Evolutionary conservation across 192 early-diverging fungal species (phyloP), one percentile per base, ranked within the genome.

Genomic region (Phycomyces blakesleeanus): DNA sequence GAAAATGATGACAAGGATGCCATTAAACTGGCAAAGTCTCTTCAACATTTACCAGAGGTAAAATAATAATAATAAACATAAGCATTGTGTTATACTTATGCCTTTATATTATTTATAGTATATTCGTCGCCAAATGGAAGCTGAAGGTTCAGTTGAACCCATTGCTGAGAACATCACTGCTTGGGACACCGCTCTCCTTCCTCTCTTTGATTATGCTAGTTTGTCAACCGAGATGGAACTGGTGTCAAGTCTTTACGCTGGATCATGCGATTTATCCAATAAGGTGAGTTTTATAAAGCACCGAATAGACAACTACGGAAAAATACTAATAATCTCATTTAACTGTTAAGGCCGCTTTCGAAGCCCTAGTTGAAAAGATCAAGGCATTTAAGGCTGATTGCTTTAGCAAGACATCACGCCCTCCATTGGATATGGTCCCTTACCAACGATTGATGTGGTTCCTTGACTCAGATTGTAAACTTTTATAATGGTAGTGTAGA

Each of bases 401-500:
- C 12, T 60, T 84, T 38, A 71, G 81, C 20, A 69, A 80, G 6
- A 77, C 83, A 0, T 81, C 83, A 0, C 78, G 83, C 27, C 57
- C 74, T 29, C 77, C 89, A 8, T 58, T 79, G 49, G 82, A 87
- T 71, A 74, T 89, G 60, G 84, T 83, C 26, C 82, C 87, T 34
- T 73, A 87, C 39, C 83, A 89, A 63, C 79, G 84, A 49, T 53
- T 91, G 41, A 67, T 82, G 10, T 91, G 89, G 89, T 72, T 82
- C 22, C 79, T 65, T 24, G 62, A 68, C 25, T 63, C 67, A 16
- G 22, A 57, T 15, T 34, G 64, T 66, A 66, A 15, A 1, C 27
- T 44, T 1, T 38, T 57, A n/a, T 40, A 40, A 1, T 12, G 25
- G 38, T 63, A 16, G 16, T 55, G 25, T 0, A 0, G 11, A 14